A percentile compares a stretch with the other conserved stretches of the same genome.
phyloP scores from a whole-genome alignment of 2,329 filamentous ascomycete genomes.

The Chalaropsis thielavioides region DNA sequence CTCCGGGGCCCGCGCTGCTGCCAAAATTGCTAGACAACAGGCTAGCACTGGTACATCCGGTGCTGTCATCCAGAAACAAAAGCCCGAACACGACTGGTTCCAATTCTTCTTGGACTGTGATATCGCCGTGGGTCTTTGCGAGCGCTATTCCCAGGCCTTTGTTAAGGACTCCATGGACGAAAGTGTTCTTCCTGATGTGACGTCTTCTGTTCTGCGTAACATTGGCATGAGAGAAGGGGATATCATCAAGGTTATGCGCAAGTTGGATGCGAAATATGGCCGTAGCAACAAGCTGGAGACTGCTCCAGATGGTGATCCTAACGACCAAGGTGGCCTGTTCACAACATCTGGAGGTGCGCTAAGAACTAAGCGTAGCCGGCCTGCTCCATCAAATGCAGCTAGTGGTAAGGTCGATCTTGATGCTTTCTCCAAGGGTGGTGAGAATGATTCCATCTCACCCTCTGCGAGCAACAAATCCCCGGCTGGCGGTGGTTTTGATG shows the following conservation, averaged over 20 bases:
- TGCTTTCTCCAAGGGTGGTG: constrained; percentile 53
- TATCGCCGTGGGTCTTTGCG: constrained; percentile 81
- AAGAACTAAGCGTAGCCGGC: constrained; percentile 86
- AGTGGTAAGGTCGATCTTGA: constrained; percentile 79
- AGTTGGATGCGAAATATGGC: constrained; percentile 64
- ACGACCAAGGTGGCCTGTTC: constrained; percentile 59
- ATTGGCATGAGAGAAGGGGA: constrained; percentile 92
- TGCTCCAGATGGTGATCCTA: constrained; percentile 43
- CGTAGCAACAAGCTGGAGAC: constrained; percentile 43
- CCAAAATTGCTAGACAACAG: constrained; percentile 36
- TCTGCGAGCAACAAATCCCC: constrained; percentile 21
- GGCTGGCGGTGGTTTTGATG: constrained; percentile 58
- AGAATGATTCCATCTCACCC: constrained; percentile 17
- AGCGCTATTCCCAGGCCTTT: constrained; percentile 86
- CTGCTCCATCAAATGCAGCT: constrained; percentile 71
- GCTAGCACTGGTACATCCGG: constrained; percentile 33
- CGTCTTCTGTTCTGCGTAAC: constrained; percentile 65
- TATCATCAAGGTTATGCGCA: constrained; percentile 88
- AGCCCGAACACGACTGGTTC: constrained; percentile 90
- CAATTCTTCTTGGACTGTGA: constrained; percentile 93
- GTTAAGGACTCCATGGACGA: constrained; percentile 89
- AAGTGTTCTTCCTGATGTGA: constrained; percentile 79
- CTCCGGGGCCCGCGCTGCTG: constrained; percentile 15
- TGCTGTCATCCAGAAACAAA: constrained; percentile 44
- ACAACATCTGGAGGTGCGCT: constrained; percentile 82